Percentiles rank a stretch among this genome's conserved stretches.
phyloP scores from a whole-genome alignment of 768 basidiomycete species.

The Gymnopilus dilepis region DNA sequence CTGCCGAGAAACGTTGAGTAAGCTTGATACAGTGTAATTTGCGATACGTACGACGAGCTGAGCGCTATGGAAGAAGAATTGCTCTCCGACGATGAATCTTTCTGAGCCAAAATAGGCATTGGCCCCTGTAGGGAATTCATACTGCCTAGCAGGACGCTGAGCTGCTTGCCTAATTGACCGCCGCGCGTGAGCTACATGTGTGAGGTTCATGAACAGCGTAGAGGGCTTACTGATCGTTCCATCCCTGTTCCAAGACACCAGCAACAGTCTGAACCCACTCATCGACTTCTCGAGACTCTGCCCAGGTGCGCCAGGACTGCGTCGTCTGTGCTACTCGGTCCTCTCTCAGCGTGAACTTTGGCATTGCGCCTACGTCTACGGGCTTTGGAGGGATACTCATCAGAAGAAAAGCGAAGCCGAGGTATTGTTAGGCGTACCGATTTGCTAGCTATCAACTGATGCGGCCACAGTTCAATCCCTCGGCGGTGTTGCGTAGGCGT shows the following conservation, averaged over 20 bases:
- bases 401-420: neutral
- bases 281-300: conserved; percentile 83
- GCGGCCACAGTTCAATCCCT: conserved; percentile 75
- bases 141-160: conserved; percentile 64
- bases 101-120: conserved; percentile 83
- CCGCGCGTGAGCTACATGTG: conserved; percentile 2
- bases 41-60: conserved; percentile 51
- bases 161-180: conserved; percentile 61
- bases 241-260: conserved; percentile 84
- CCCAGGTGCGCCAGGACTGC: conserved; percentile 81
- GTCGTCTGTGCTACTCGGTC: conserved; percentile 78
- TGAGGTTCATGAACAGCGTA: neutral
- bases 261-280: conserved; percentile 92
- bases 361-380: conserved; percentile 69
- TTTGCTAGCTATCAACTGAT: conserved; percentile 91
- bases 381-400: conserved; percentile 48
- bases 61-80: conserved; percentile 80
- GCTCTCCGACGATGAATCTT: conserved; percentile 85
- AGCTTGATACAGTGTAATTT: conserved; percentile 5
- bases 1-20: conserved; percentile 29
- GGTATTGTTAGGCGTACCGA: conserved; percentile 42
- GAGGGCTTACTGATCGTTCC: conserved; percentile 81
- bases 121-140: conserved; percentile 97
- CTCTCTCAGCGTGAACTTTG: conserved; percentile 74
- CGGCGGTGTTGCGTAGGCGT: conserved; percentile 52